Evolutionary conservation across 148 eudicot genomes (phyloP).

Genomic region (Fagopyrum tataricum): DNA sequence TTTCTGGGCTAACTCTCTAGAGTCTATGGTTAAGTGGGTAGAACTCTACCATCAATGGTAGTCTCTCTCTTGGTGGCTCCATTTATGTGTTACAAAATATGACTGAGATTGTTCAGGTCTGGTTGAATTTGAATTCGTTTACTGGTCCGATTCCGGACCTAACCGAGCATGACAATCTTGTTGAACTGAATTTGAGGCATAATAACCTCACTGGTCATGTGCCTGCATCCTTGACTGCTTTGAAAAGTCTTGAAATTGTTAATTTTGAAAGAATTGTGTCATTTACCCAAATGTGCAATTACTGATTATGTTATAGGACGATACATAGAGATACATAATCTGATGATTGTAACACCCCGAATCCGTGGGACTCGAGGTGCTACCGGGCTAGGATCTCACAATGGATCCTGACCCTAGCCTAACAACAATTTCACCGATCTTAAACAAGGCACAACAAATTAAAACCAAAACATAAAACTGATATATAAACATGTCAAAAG

Average conservation of each 20-base stretch:
- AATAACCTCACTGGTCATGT: slow-evolving; percentile 67
- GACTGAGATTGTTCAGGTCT: slow-evolving; percentile 56
- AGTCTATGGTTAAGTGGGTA: slow-evolving; percentile 77
- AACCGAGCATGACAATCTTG: slow-evolving; percentile 30
- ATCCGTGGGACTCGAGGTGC: too few species aligned
- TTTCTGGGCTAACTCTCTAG: slow-evolving; percentile 48
- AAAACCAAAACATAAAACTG: too few species aligned
- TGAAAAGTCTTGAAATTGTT: slow-evolving; percentile 33
- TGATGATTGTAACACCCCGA: too few species aligned
- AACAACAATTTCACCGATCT: too few species aligned
- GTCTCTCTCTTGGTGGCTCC: slow-evolving; percentile 44
- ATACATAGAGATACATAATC: too few species aligned
- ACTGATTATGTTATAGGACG: too few species aligned
- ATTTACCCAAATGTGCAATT: too few species aligned
- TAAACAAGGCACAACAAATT: too few species aligned
- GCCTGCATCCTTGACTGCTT: slow-evolving; percentile 36
- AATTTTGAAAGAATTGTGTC: too few species aligned
- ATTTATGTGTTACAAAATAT: slow-evolving; percentile 55
- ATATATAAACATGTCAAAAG: too few species aligned
- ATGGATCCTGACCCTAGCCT: too few species aligned
- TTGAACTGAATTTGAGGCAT: slow-evolving; percentile 58
- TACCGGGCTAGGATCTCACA: too few species aligned
- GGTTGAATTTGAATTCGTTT: slow-evolving; percentile 59
- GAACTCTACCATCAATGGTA: slow-evolving; percentile 19
- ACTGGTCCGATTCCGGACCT: slow-evolving; percentile 86